A percentile compares a stretch with the other conserved stretches of the same genome.
phyloP scores from a whole-genome alignment of 225 moss, liverwort and hornwort genomes.

The Marchantia paleacea region DNA sequence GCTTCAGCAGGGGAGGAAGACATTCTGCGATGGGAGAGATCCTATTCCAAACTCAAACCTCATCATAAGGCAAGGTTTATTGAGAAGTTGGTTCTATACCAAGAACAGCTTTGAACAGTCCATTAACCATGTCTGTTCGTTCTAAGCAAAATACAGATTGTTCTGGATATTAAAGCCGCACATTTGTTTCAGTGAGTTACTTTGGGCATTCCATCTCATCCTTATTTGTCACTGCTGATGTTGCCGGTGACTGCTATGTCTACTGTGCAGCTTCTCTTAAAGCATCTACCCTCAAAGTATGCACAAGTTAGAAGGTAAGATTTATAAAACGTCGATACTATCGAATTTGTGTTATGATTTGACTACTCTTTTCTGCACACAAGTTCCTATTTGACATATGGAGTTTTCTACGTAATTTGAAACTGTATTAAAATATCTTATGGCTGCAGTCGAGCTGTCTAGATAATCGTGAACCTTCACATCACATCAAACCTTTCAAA shows the following conservation, averaged over 20 bases:
- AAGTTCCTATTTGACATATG: too few species aligned
- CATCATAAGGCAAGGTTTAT: conserved; percentile 53
- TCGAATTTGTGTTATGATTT: neutral
- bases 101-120: neutral
- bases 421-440: too few species aligned
- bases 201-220: neutral
- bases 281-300: conserved; percentile 60
- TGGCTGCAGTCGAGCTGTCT: too few species aligned
- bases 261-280: conserved; percentile 50
- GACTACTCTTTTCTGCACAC: neutral
- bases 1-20: conserved; percentile 66
- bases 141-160: neutral
- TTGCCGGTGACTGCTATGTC: neutral
- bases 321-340: neutral
- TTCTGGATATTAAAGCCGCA: neutral
- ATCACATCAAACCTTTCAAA: too few species aligned
- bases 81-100: neutral
- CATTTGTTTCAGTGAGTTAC: neutral
- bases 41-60: conserved; percentile 53
- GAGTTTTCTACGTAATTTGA: too few species aligned
- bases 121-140: too few species aligned
- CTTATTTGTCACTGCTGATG: neutral
- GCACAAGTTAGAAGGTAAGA: conserved; percentile 55
- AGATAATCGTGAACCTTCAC: too few species aligned
- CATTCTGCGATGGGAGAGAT: conserved; percentile 67